phyloP scores from a whole-genome alignment of 306 rosid genomes.

The Luffa acutangula region DNA sequence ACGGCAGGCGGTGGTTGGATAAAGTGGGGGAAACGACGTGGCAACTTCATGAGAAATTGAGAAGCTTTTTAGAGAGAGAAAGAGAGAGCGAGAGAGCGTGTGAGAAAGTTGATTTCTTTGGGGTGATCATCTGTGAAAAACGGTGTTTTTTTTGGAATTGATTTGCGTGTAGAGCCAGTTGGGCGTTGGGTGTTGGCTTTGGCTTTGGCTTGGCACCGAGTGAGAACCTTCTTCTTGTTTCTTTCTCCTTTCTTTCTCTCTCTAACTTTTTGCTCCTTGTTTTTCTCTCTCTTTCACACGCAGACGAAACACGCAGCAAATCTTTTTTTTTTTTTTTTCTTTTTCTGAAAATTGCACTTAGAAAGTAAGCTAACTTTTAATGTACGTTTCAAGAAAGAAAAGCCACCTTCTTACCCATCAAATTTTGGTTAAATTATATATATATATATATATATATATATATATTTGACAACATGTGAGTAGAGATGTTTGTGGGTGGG shows the following conservation, averaged over 20 bases:
- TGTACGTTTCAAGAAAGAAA: not conserved
- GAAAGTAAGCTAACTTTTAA: not conserved
- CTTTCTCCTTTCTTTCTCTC: not conserved
- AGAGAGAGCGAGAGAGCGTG: not conserved
- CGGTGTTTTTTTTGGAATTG: not conserved
- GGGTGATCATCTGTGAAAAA: not conserved
- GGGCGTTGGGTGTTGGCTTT: not conserved
- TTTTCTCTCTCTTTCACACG: not conserved
- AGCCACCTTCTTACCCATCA: not conserved
- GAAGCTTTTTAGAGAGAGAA: not conserved
- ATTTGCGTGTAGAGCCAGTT: not conserved
- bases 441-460: too few species aligned
- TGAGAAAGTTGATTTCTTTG: not conserved
- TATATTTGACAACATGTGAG: too few species aligned
- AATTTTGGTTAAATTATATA: too few species aligned
- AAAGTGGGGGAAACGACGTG: conserved; percentile 46
- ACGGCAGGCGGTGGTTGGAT: conserved; percentile 82
- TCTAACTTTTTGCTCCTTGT: not conserved
- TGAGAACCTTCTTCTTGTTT: conserved; percentile 2
- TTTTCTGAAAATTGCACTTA: too few species aligned
- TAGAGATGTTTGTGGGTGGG: too few species aligned
- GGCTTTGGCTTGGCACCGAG: not conserved
- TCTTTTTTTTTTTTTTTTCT: too few species aligned
- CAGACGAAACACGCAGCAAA: too few species aligned
- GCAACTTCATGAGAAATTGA: conserved; percentile 10